Base-by-base conservation (phyloP, 2,329 filamentous ascomycete genomes). In the Colletotrichum cordylinicola region DNA sequence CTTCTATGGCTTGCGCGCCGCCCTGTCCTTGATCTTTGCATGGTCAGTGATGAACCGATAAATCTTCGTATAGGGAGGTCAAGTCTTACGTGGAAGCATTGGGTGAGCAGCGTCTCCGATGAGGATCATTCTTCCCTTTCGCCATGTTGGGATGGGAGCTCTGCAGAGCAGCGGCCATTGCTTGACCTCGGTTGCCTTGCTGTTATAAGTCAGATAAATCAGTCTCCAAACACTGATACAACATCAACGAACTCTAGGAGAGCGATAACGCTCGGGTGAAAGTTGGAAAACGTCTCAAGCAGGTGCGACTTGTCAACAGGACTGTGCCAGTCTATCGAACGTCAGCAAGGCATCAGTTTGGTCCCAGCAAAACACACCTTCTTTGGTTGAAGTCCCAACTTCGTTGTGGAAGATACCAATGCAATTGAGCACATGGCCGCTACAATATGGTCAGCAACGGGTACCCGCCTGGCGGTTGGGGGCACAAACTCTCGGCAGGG, bases 31-130 rank as follows among this genome's bases (percentile, higher is more conserved):
- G 85, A 69, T 86, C 85, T 76, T 10, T 4, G 9, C 18, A 5
- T 4, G 8, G 21, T 67, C 2, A 52, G 35, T 77, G 12, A 27
- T 12, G 18, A 13, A 9, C 3, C 8, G 21, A 2, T 24, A 75
- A 72, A 0, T 6, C 0, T 4, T 9, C 16, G 6, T 33, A 10
- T 1, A 18, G 61, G 8, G 24, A 55, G 16, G 5, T 13, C 9
- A 10, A 4, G 10, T 27, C 81, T 62, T 74, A 85, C 84, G 83
- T 2, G 84, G 84, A 13, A 86, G 81, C 82, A 85, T 85, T 0
- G 84, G 84, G 70, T 86, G 84, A 0, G 84, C 84, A 1, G 85
- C 83, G 58, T 86, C 85, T 8, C 85, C 85, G 16, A 81, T 80
- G 4, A 86, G 79, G 4, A 81, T 77, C 72, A 85, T 74, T 8